phyloP scores from a whole-genome alignment of 345 rosid species.

The Salix arbutifolia region DNA sequence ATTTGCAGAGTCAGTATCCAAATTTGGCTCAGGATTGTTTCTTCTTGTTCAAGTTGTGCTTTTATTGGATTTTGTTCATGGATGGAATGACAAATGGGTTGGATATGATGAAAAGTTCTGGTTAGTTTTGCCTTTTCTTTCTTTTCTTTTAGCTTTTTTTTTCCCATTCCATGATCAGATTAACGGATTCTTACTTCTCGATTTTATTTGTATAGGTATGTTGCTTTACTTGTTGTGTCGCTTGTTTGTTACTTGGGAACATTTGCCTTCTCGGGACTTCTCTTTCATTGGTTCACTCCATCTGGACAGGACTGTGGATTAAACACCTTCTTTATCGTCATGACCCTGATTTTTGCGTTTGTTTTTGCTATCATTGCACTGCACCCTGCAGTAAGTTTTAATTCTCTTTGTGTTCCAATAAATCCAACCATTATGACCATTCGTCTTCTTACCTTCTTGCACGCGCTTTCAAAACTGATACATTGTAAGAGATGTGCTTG shows the following conservation, averaged over 20 bases:
- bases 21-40: constrained; percentile 94
- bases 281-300: constrained; percentile 94
- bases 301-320: constrained; percentile 97
- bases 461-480: not conserved
- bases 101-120: constrained; percentile 96
- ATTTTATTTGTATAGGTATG: constrained; percentile 49
- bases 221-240: constrained; percentile 73
- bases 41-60: constrained; percentile 99
- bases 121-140: constrained; percentile 42
- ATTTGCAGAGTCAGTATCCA: constrained; percentile 71
- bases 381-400: constrained; percentile 83
- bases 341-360: constrained; percentile 62
- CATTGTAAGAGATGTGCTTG: not conserved
- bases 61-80: constrained; percentile 94
- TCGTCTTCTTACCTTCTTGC: not conserved
- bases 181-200: not conserved
- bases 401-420: constrained; percentile 3
- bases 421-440: not conserved
- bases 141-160: not conserved
- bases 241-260: constrained; percentile 81
- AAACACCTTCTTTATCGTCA: constrained; percentile 77
- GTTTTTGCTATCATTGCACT: constrained; percentile 76
- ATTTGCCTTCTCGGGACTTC: constrained; percentile 90
- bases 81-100: constrained; percentile 99
- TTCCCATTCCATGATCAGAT: constrained; percentile 4